Percentiles rank a stretch among this genome's conserved stretches.
Evolutionary conservation across 2,329 filamentous ascomycete genomes (phyloP).

Genomic region (Trichophyton rubrum): DNA sequence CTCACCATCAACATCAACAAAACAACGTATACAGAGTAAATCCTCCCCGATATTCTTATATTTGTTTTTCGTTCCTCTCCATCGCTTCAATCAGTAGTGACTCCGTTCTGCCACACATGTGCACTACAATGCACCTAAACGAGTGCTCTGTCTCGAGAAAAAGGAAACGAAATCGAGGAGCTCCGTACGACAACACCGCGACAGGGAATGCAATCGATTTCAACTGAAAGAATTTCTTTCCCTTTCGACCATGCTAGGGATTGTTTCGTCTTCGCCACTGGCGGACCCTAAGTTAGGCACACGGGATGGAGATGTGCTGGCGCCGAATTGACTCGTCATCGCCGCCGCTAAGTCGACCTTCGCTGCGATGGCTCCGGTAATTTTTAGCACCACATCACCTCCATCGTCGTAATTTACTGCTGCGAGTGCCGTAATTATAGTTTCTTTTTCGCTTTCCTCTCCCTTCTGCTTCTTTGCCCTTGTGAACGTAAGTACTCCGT

Average conservation of each 20-base stretch:
- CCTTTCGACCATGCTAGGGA: not conserved
- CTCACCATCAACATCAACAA: not conserved
- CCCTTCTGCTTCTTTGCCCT: not conserved
- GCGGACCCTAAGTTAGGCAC: not conserved
- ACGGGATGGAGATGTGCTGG: not conserved
- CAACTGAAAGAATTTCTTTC: not conserved
- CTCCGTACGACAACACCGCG: not conserved
- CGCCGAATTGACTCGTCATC: slow-evolving; percentile 3
- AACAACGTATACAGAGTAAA: too few species aligned
- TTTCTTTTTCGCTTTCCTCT: not conserved
- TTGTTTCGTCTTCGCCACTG: slow-evolving; percentile 2
- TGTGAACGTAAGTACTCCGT: too few species aligned
- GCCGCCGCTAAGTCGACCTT: not conserved
- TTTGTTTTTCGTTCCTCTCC: too few species aligned
- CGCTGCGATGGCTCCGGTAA: not conserved
- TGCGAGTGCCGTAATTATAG: not conserved
- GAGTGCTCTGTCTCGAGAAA: not conserved
- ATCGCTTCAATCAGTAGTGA: too few species aligned
- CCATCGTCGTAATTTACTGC: slow-evolving; percentile 1
- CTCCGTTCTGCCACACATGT: not conserved
- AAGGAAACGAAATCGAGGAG: not conserved
- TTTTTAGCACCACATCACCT: not conserved
- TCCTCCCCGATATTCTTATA: too few species aligned
- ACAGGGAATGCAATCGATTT: not conserved
- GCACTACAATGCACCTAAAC: not conserved